phyloP scores from a whole-genome alignment of 306 rosid genomes.

The Prunus davidiana region DNA sequence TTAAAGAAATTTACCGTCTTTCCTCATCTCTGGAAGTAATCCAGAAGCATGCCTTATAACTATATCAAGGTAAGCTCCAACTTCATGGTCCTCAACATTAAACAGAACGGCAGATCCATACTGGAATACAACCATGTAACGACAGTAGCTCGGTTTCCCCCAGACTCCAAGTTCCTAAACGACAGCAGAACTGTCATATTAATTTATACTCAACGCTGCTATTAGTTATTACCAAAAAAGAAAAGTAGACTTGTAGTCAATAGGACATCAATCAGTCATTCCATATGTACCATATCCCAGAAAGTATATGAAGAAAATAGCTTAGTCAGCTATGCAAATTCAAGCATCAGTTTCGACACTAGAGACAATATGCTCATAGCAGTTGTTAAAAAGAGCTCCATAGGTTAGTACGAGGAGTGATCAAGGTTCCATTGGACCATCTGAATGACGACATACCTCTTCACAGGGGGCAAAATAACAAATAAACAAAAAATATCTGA shows the following conservation, averaged over 20 bases:
- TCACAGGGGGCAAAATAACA: too few relatives aligned
- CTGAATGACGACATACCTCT: neutral
- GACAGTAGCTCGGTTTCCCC: constrained; percentile 39
- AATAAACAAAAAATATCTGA: neutral
- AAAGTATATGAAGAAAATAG: neutral
- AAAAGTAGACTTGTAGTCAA: neutral
- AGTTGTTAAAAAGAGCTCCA: neutral
- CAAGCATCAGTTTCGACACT: neutral
- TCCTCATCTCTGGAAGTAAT: constrained; percentile 78
- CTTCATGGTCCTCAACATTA: constrained; percentile 89
- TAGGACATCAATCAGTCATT: neutral
- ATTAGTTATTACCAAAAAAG: neutral
- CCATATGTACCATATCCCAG: neutral
- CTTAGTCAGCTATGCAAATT: neutral
- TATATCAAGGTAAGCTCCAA: constrained; percentile 58
- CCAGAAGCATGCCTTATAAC: constrained; percentile 87
- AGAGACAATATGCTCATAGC: neutral
- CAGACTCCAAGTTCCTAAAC: constrained; percentile 49
- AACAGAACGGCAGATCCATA: constrained; percentile 93
- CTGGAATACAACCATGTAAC: constrained; percentile 81
- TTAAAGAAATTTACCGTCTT: constrained; percentile 65
- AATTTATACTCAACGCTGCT: neutral
- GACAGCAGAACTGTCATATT: constrained; percentile 3
- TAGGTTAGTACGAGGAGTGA: neutral
- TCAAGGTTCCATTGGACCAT: neutral